Evolutionary conservation across 2,329 filamentous ascomycete species (phyloP).

Genomic region (Polytolypa hystricis): DNA sequence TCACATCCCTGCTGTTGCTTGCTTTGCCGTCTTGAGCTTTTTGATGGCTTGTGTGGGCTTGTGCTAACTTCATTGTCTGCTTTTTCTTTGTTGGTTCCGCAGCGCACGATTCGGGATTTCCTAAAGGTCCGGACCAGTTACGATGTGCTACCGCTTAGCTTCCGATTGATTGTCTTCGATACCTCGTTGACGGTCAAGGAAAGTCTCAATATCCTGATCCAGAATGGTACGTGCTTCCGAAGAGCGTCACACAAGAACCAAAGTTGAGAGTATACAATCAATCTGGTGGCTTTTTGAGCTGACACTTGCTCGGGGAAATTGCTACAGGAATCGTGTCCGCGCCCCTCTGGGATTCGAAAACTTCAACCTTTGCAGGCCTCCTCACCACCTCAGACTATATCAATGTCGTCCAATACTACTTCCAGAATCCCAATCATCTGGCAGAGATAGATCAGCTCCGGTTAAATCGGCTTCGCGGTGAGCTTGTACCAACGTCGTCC

Average conservation of each 20-base stretch:
- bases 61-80: slow-evolving; percentile 18
- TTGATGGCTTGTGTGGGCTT: slow-evolving; percentile 8
- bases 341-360: slow-evolving; percentile 89
- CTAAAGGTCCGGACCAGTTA: slow-evolving; percentile 94
- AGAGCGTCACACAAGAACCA: not conserved
- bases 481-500: slow-evolving; percentile 19
- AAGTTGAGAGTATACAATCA: too few relatives aligned
- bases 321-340: slow-evolving; percentile 84
- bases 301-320: slow-evolving; percentile 2
- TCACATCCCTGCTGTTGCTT: too few relatives aligned
- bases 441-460: slow-evolving; percentile 88
- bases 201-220: slow-evolving; percentile 86
- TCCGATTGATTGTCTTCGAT: slow-evolving; percentile 90
- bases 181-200: slow-evolving; percentile 93
- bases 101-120: slow-evolving; percentile 90
- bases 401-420: slow-evolving; percentile 98
- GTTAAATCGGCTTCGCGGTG: slow-evolving; percentile 82
- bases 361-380: slow-evolving; percentile 84
- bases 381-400: slow-evolving; percentile 96
- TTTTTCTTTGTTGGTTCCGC: slow-evolving; percentile 13
- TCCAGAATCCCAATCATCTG: slow-evolving; percentile 85
- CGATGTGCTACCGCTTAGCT: slow-evolving; percentile 92
- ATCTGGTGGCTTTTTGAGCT: not conserved
- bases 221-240: slow-evolving; percentile 61
- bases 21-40: slow-evolving; percentile 4